Base-by-base conservation (phyloP, 306 rosid species). In the Casuarina glauca region DNA sequence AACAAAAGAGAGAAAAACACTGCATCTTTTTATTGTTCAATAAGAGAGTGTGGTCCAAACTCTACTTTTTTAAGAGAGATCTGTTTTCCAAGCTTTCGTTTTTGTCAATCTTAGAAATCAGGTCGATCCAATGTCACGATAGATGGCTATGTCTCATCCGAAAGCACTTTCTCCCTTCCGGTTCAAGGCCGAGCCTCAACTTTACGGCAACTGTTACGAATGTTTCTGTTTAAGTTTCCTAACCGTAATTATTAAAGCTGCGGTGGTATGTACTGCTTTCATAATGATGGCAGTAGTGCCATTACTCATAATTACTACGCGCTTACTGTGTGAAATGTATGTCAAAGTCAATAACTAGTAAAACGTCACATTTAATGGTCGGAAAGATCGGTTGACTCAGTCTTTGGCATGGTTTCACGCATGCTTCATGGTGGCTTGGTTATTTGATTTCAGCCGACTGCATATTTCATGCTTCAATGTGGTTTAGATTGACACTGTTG, bases 231-330 rank as follows among this genome's bases (percentile, higher is more conserved):
- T 72, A 42, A 5, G 13, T 38, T 69, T 36, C 26, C 5, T 17
- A 10, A 49, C 50, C 68, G 60, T 53, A 45, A 78, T 82, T 75
- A 79, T 79, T 63, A 44, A 35, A 45, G 5, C 69, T 81, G 52
- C 19, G 69, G 78, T 80, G 87, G 82, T 69, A 74, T 70, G 74
- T 43, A 79, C 45, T 78, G 78, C 70, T 84, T 80, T 68, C 80
- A 54, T 73, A 68, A 75, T 44, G 74, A 43, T 45, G 42, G 64
- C 70, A 54, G 44, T 54, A 49, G 73, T 61, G 85, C 70, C 42
- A 68, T 67, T 66, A 61, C 63, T 54, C 62, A 78, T 49, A 38
- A 62, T 75, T 69, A 77, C 70, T 9, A 16, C 20, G 48, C 70
- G 16, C 70, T 64, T 38, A 12, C 15, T 16, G 20, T 64, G 7